Evolutionary conservation across 2,329 filamentous ascomycete species (phyloP), one percentile per base, ranked within the genome.

Genomic region (Pestalotiopsis sp.): DNA sequence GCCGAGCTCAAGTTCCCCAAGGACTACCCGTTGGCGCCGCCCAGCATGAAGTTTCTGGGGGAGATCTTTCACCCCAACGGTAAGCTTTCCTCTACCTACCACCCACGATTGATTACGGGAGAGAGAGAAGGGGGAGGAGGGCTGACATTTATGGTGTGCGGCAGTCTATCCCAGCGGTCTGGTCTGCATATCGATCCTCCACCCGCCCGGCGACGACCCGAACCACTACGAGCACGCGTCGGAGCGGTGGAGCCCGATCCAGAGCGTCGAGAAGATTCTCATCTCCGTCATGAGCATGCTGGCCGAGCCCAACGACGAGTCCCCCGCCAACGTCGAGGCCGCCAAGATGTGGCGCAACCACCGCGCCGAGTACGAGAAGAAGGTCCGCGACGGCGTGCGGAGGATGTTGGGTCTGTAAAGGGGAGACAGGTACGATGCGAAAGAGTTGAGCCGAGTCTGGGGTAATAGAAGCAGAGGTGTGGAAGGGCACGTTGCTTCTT

Each of bases 281-380:
- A 94, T 98, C 68, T 94, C 91, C 62, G 95, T 98, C 70, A 98
- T 98, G 92, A 97, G 94, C 82, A 98, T 98, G 95, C 88, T 98
- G 60, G 95, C 95, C 1, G 95, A 97, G 82, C 95, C 95, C 70
- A 98, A 98, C 81, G 95, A 98, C 78, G 95, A 98, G 86, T 96
- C 92, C 72, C 95, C 95, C 0, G 95, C 95, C 68, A 98, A 98
- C 78, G 93, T 98, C 57, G 95, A 98, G 83, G 95, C 95, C 0
- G 95, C 95, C 69, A 94, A 96, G 84, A 93, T 97, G 92, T 98
- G 95, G 95, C 88, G 95, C 71, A 95, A 98, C 76, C 86, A 91
- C 71, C 88, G 94, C 72, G 77, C 83, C 23, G 93, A 97, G 79
- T 99, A 98, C 82, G 95, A 98, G 83, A 87, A 88, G 78, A 91